Conservation (phyloP, 805 yeast genomes). For the Wickerhamiella allomyrinae region DNA sequence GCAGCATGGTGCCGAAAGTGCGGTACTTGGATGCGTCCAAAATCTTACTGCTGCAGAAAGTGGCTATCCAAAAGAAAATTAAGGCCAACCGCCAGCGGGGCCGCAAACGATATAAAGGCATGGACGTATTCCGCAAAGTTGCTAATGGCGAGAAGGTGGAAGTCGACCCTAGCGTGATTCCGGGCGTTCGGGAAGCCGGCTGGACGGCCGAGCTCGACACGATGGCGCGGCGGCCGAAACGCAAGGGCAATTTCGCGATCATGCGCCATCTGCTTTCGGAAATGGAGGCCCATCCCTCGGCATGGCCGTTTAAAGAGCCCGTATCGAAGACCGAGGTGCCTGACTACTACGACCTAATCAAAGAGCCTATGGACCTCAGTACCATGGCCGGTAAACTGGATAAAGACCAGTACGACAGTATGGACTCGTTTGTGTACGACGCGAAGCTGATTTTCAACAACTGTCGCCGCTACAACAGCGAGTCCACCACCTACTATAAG, state of each 20-base stretch:
- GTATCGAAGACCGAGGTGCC: constrained; percentile 90
- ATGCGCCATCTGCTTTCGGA: constrained; percentile 84
- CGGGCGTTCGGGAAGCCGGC: constrained; percentile 86
- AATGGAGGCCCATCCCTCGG: constrained; percentile 84
- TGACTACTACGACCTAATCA: constrained; percentile 89
- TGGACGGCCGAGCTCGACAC: constrained; percentile 99
- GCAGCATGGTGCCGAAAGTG: constrained; percentile 78
- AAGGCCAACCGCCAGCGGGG: constrained; percentile 56
- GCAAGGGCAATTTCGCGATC: constrained; percentile 87
- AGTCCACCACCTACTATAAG: constrained; percentile 86
- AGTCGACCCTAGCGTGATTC: constrained; percentile 71
- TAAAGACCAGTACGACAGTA: constrained; percentile 75
- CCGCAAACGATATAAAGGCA: constrained; percentile 69
- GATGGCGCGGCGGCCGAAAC: constrained; percentile 82
- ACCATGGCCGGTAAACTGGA: constrained; percentile 92
- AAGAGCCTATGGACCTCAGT: constrained; percentile 94
- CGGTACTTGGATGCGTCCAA: constrained; percentile 82
- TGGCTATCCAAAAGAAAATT: constrained; percentile 77
- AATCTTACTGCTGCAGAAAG: constrained; percentile 74
- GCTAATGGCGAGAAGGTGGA: constrained; percentile 10
- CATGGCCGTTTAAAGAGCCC: constrained; percentile 95
- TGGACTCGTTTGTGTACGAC: constrained; percentile 87
- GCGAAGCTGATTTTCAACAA: constrained; percentile 74
- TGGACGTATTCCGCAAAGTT: constrained; percentile 47
- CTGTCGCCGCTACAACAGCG: constrained; percentile 86